Percentiles rank a stretch among this genome's conserved stretches.
phyloP scores from a whole-genome alignment of 1,284 basidiomycete genomes.

The Cystobasidiaceae sp. region DNA sequence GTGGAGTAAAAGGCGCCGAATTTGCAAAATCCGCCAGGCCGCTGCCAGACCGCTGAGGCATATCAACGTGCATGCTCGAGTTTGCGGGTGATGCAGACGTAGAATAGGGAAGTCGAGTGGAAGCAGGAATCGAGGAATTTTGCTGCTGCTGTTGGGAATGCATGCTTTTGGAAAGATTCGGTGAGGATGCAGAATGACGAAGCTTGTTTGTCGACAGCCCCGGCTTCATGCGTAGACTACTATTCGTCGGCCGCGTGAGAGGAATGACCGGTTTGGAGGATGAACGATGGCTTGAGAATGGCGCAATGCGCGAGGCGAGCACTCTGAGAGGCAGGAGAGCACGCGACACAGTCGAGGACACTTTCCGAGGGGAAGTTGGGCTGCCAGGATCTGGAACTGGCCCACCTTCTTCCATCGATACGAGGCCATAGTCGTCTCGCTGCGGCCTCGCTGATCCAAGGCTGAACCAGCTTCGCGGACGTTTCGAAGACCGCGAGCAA shows the following conservation, averaged over 20 bases:
- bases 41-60: not conserved
- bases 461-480: not conserved
- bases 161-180: not conserved
- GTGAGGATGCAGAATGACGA: constrained; percentile 20
- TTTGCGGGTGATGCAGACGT: not conserved
- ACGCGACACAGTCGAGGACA: not conserved
- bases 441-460: not conserved
- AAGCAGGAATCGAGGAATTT: not conserved
- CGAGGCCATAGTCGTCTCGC: constrained; percentile 26
- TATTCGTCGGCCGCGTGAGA: not conserved
- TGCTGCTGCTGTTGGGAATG: too few species aligned
- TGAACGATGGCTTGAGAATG: not conserved
- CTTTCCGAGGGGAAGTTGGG: constrained; percentile 15
- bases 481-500: not conserved
- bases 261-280: not conserved
- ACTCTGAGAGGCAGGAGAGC: constrained; percentile 12
- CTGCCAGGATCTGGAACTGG: not conserved
- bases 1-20: constrained; percentile 22
- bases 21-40: not conserved
- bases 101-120: not conserved
- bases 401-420: constrained; percentile 27
- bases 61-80: constrained; percentile 11
- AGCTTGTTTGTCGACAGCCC: not conserved
- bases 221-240: not conserved
- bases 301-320: not conserved